Evolutionary conservation across 805 yeast species (phyloP), one percentile per base, ranked within the genome.

Genomic region (Candida gorgasii): DNA sequence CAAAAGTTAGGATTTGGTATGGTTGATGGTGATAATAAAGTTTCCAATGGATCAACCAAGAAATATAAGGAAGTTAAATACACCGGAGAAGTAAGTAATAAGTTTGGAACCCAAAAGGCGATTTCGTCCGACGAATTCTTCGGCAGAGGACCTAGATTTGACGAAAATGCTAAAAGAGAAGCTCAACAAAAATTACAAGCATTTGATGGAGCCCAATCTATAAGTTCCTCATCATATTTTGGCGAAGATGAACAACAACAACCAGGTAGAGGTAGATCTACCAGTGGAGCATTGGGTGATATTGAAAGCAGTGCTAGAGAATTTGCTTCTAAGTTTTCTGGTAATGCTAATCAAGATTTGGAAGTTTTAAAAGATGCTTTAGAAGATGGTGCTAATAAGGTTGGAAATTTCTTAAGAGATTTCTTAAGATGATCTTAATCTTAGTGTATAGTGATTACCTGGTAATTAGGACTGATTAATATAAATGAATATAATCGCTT

Each of bases 111-210:
- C 30, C 97, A 90, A 62, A 92, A 88, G 75, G 96, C 90, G 36
- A 93, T 93, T 49, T 93, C 98, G 0, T 90, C 97, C 1, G 98
- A 93, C 65, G 95, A 90, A 68, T 80, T 79, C 57, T 93, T 93
- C 63, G 97, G 97, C 14, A 82, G 96, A 57, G 92, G 90, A 32
- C 75, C 75, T 2, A 69, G 81, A 18, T 88, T 78, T 57, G 97
- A 89, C 56, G 85, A 86, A 50, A 73, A 72, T 2, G 86, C 87
- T 29, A 84, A 84, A 42, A 75, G 75, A 35, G 97, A 89, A 63
- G 97, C 97, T 1, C 76, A 76, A 49, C 59, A 78, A n/a, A 90
- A 93, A 56, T 72, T 93, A 42, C 89, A 84, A 61, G 69, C 84
- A 3, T 93, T 87, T 65, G 79, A 78, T 45, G 93, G 92, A 42